These are phyloP conservation scores for Ceratocystis papillata DNA, from an alignment of 2,329 filamentous ascomycete genomes.

Conservation along the genomic window DNA sequence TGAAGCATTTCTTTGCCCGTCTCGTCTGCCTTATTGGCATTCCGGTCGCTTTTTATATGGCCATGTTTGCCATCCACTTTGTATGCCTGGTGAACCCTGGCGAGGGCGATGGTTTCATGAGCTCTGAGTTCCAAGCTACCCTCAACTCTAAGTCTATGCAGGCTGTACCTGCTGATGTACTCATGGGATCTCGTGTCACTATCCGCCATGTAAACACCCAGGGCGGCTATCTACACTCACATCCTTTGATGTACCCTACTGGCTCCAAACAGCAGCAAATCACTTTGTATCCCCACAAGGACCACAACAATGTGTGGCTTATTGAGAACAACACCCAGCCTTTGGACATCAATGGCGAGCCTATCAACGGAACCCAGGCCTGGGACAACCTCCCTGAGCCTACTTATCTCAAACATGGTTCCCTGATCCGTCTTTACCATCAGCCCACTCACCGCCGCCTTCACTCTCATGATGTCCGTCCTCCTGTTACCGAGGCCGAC, in stretches of 20 bases:
- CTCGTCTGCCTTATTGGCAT: constrained; percentile 86
- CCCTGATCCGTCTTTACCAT: constrained; percentile 75
- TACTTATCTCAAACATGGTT: constrained; percentile 65
- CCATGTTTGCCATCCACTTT: constrained; percentile 97
- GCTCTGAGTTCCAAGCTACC: constrained; percentile 95
- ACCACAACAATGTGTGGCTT: constrained; percentile 93
- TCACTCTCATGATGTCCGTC: constrained; percentile 89
- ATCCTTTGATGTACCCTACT: constrained; percentile 92
- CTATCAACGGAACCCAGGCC: constrained; percentile 67
- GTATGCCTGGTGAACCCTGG: constrained; percentile 85
- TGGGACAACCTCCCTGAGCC: constrained; percentile 66
- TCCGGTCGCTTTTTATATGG: constrained; percentile 81
- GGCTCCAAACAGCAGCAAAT: constrained; percentile 99
- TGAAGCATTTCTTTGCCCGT: constrained; percentile 89
- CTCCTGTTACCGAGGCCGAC: constrained; percentile 73
- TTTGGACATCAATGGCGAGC: constrained; percentile 59
- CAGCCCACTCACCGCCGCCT: constrained; percentile 72
- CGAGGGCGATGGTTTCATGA: constrained; percentile 98
- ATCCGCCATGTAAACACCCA: constrained; percentile 95
- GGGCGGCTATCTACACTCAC: constrained; percentile 93
- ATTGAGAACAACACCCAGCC: constrained; percentile 96
- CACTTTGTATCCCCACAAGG: constrained; percentile 96
- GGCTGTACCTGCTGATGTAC: constrained; percentile 84
- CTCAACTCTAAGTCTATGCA: constrained; percentile 95
- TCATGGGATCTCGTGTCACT: constrained; percentile 73